phyloP scores from a whole-genome alignment of 768 basidiomycete species.

The Leccinum longicurvipes region DNA sequence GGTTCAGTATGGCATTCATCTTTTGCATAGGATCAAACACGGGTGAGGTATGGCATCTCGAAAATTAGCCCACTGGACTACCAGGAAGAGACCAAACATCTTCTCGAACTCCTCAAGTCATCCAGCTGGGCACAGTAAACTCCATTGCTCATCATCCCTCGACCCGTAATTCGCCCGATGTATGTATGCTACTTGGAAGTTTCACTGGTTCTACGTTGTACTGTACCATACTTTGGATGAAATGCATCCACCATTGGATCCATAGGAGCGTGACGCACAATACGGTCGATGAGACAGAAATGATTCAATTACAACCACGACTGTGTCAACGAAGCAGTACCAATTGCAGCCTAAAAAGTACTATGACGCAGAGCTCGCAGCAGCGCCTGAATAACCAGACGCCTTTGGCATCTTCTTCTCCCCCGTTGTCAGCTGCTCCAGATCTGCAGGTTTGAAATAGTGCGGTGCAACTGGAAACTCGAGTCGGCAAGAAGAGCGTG shows the following conservation, averaged over 20 bases:
- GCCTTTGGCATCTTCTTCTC: constrained; percentile 94
- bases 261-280: neutral
- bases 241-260: neutral
- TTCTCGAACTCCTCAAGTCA: constrained; percentile 55
- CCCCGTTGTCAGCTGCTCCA: constrained; percentile 74
- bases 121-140: constrained; percentile 50
- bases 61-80: constrained; percentile 66
- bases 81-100: constrained; percentile 55
- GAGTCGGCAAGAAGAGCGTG: neutral
- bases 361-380: constrained; percentile 11
- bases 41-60: constrained; percentile 81
- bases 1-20: neutral
- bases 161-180: neutral
- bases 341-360: neutral
- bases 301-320: neutral
- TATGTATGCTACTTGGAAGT: constrained; percentile 1
- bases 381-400: constrained; percentile 34
- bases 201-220: neutral
- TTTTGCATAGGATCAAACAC: constrained; percentile 61
- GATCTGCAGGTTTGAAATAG: constrained; percentile 85
- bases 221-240: neutral
- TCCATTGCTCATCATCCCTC: neutral
- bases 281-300: neutral
- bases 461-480: constrained; percentile 79
- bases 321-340: neutral